Evolutionary conservation across 139 green algal genomes (phyloP).

Genomic region (Axilococcus clingmanii): DNA sequence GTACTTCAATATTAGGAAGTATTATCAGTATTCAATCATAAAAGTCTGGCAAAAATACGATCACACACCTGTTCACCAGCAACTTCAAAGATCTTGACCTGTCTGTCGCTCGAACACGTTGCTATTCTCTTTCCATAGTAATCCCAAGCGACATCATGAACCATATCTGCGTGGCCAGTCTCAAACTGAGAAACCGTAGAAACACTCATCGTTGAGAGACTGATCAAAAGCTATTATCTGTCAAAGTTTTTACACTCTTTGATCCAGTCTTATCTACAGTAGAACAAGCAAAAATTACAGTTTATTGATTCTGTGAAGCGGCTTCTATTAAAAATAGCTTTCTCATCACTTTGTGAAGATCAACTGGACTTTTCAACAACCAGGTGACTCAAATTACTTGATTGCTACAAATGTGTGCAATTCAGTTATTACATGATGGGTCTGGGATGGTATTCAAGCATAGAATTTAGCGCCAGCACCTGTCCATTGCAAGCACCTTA

Average conservation of each 20-base stretch:
- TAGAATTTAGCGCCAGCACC: too few species aligned
- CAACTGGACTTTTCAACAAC: neutral
- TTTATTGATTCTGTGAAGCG: neutral
- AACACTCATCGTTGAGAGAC: slow-evolving; percentile 11
- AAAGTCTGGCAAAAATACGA: neutral
- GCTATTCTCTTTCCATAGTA: slow-evolving; percentile 94
- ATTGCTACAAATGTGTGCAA: too few species aligned
- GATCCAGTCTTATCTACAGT: neutral
- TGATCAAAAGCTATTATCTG: neutral
- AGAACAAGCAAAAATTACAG: neutral
- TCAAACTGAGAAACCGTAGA: slow-evolving; percentile 52
- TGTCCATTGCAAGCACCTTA: too few species aligned
- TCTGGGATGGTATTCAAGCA: too few species aligned
- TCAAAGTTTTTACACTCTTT: neutral
- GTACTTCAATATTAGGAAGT: neutral
- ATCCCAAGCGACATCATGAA: slow-evolving; percentile 65
- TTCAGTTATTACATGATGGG: too few species aligned
- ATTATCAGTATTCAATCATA: neutral
- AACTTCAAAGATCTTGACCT: slow-evolving; percentile 61
- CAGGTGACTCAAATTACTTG: neutral
- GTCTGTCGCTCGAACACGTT: slow-evolving; percentile 84
- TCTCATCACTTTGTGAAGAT: neutral
- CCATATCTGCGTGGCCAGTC: slow-evolving; percentile 69
- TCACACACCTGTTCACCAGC: slow-evolving; percentile 24
- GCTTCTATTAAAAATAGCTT: neutral